Evolutionary conservation across 2,329 filamentous ascomycete species (phyloP), one percentile per base, ranked within the genome.

Genomic region (Fusarium secorum): DNA sequence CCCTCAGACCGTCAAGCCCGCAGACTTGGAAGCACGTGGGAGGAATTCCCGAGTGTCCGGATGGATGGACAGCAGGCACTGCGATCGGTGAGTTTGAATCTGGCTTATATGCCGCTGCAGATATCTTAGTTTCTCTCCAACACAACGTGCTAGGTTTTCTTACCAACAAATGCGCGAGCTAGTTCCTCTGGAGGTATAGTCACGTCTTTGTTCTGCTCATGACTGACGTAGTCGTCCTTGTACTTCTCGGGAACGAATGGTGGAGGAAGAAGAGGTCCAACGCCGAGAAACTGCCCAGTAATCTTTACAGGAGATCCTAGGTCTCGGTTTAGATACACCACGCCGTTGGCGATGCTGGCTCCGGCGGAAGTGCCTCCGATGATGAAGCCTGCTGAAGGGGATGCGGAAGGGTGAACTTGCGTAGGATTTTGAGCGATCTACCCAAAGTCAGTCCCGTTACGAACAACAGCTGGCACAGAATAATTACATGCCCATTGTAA

Each of bases 121-220:
- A 13, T 20, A 3, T 24, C 3, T 49, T 24, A 49, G n/a, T 4
- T 3, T 18, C n/a, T 24, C 8, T 7, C 11, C 1, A 7, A 5
- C 3, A 5, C n/a, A 24, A 10, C 9, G 1, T 14, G 7, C 8
- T 3, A 2, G 48, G 2, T 11, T 5, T 30, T 36, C 48, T 26
- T 52, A 52, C 48, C 32, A 28, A 52, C 24, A 4, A 52, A 52
- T 38, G 3, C 10, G 3, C 33, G 32, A 3, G 48, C 48, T 1
- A 52, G 13, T n/a, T 52, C 48, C 1, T 38, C 48, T 28, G 48
- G 32, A 17, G 48, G 48, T 28, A 52, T 39, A 13, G 48, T 38
- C 14, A 52, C 48, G 24, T 39, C 5, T 26, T 52, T 52, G 10
- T 52, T 52, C 22, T 52, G 33, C 48, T 52, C 48, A 1, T 52